Conservation (phyloP, 176 grass and related monocot genomes). For the Eragrostis nindensis region DNA sequence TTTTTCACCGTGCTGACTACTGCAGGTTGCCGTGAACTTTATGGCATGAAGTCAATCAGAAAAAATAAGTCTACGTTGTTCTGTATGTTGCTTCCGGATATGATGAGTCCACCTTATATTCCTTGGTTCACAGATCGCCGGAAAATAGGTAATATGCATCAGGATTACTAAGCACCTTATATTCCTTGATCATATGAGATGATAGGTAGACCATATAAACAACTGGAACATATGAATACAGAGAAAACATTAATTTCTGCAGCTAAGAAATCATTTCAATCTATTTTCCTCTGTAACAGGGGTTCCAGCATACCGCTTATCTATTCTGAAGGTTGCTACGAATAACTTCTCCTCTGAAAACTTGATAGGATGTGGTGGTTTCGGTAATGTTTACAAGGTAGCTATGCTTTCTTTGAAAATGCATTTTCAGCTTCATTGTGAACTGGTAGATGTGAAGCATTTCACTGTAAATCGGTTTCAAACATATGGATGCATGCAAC, state of each 20-base stretch:
- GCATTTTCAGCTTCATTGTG: no score
- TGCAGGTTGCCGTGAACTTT: not conserved
- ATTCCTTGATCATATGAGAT: no score
- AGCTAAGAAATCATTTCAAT: no score
- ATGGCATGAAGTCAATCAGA: not conserved
- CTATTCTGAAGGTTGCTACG: not conserved
- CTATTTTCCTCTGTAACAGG: not conserved
- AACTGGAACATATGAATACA: not conserved
- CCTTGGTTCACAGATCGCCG: no score
- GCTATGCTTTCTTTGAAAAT: not conserved
- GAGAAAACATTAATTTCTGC: no score
- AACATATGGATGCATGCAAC: no score
- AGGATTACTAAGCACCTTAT: not conserved
- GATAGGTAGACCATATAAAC: not conserved
- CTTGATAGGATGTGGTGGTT: not conserved
- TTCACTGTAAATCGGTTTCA: no score
- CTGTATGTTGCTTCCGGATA: not conserved
- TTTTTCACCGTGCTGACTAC: not conserved
- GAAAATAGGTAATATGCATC: not conserved
- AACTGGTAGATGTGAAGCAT: no score
- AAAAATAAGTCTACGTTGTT: not conserved
- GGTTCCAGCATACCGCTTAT: not conserved
- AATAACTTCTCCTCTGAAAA: slow-evolving; percentile 6
- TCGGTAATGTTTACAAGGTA: slow-evolving; percentile 3
- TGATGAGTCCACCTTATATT: no score